These are phyloP conservation scores for Colletotrichum aenigma DNA, from an alignment of 2,329 filamentous ascomycete genomes.

Conservation along the genomic window DNA sequence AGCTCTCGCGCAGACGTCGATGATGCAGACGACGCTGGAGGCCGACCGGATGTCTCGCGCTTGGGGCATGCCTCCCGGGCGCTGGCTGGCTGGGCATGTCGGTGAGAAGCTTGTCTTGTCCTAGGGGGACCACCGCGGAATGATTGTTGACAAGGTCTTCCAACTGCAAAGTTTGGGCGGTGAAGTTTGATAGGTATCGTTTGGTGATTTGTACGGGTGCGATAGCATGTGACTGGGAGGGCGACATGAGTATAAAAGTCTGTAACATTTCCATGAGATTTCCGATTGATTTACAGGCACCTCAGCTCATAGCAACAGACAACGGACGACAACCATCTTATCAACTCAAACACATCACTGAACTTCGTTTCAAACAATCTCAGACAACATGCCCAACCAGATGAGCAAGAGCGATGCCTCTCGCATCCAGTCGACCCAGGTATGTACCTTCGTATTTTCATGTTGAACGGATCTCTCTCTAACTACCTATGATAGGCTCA, in stretches of 20 bases:
- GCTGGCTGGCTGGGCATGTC: neutral
- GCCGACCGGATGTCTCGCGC: neutral
- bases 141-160: neutral
- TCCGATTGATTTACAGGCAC: too few relatives aligned
- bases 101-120: neutral
- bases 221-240: neutral
- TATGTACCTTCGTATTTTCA: neutral
- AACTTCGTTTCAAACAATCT: neutral
- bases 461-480: neutral
- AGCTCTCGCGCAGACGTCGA: neutral
- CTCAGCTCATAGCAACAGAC: too few relatives aligned
- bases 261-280: accelerated
- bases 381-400: neutral
- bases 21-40: neutral
- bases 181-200: neutral
- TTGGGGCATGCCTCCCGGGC: neutral
- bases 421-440: neutral
- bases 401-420: neutral
- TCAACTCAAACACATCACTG: neutral
- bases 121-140: neutral
- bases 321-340: neutral
- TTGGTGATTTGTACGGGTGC: neutral
- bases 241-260: neutral
- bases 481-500: accelerated
- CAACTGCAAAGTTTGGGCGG: neutral